Evolutionary conservation across 73 alveolate species (phyloP).

Genomic region (Tetrahymena thermophila): DNA sequence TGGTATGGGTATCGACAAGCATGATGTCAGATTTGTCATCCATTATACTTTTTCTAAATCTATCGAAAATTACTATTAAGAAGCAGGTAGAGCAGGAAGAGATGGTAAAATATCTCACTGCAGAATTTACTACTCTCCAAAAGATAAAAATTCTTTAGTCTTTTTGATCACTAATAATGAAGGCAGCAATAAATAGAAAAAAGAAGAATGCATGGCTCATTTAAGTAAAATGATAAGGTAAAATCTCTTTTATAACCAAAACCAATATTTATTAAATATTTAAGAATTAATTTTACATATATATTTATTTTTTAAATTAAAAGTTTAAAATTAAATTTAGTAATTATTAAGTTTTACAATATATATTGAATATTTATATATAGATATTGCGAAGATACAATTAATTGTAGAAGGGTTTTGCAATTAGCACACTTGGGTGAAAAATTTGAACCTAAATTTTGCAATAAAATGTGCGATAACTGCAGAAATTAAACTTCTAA

Average conservation of each 20-base stretch:
- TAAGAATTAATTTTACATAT: too few species aligned
- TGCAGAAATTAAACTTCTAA: slow-evolving; percentile 3
- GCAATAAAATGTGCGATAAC: slow-evolving; percentile 39
- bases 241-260: too few species aligned
- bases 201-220: not conserved
- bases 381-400: slow-evolving; percentile 12
- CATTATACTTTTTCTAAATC: slow-evolving; percentile 93
- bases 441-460: slow-evolving; percentile 23
- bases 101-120: slow-evolving; percentile 51
- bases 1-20: slow-evolving; percentile 99
- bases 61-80: slow-evolving; percentile 69
- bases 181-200: not conserved
- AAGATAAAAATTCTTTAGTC: slow-evolving; percentile 12
- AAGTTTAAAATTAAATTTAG: too few species aligned
- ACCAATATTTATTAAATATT: too few species aligned
- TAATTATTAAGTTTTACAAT: too few species aligned
- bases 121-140: slow-evolving; percentile 13
- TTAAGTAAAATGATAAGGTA: not conserved
- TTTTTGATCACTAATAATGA: slow-evolving; percentile 10
- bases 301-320: too few species aligned
- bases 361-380: too few species aligned
- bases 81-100: slow-evolving; percentile 64
- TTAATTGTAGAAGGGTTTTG: slow-evolving; percentile 42
- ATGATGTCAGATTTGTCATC: slow-evolving; percentile 96
- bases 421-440: slow-evolving; percentile 45